These are phyloP conservation scores for Straminergon stramineum DNA, from an alignment of 225 moss, liverwort and hornwort species.

Conservation along the genomic window DNA sequence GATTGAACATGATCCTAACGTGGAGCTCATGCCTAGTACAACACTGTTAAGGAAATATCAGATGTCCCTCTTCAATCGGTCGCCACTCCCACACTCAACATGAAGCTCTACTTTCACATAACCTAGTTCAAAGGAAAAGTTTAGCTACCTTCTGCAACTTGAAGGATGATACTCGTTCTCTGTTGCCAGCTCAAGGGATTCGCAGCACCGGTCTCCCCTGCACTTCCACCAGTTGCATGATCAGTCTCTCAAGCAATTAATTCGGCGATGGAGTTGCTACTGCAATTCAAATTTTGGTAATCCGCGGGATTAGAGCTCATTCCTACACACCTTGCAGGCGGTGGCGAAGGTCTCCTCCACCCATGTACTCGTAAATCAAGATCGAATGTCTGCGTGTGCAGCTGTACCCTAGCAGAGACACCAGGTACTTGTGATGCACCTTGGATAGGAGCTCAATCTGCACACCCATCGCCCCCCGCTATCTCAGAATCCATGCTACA, in stretches of 20 bases:
- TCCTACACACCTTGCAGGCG: slow-evolving; percentile 20
- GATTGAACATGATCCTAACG: not conserved
- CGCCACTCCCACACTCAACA: not conserved
- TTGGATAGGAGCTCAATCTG: slow-evolving; percentile 39
- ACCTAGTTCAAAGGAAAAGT: not conserved
- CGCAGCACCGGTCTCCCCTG: not conserved
- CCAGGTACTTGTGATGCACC: slow-evolving; percentile 40
- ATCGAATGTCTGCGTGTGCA: not conserved
- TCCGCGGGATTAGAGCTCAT: too few species aligned
- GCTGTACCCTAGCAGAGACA: slow-evolving; percentile 18
- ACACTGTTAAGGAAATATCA: not conserved
- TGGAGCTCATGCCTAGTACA: not conserved
- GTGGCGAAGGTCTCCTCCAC: slow-evolving; percentile 2
- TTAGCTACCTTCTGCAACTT: slow-evolving; percentile 15
- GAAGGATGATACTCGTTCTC: slow-evolving; percentile 4
- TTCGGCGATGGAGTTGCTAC: not conserved
- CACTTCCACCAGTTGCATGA: not conserved
- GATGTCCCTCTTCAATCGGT: not conserved
- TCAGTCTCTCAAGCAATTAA: not conserved
- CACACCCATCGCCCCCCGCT: not conserved
- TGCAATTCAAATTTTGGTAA: not conserved
- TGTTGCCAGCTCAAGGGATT: slow-evolving; percentile 10
- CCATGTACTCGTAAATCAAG: not conserved
- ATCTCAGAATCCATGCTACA: not conserved
- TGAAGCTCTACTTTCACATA: not conserved